These are phyloP conservation scores for Durio zibethinus DNA, from an alignment of 345 rosid species.

Conservation along the genomic window DNA sequence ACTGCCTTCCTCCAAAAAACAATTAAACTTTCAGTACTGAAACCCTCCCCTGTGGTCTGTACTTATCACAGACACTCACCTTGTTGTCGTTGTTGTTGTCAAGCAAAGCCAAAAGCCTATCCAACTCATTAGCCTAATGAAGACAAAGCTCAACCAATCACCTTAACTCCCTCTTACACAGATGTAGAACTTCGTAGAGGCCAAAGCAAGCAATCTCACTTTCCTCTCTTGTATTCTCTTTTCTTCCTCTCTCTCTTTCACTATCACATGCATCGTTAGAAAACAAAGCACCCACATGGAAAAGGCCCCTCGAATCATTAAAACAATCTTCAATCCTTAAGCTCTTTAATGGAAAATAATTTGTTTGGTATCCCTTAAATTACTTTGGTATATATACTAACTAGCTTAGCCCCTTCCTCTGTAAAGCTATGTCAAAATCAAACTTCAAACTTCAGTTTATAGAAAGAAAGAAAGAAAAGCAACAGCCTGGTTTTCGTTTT, in stretches of 20 bases:
- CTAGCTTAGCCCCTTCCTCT: not conserved
- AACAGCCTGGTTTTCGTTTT: not conserved
- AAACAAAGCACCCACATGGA: not conserved
- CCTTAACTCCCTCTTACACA: slow-evolving; percentile 3
- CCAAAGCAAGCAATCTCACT: slow-evolving; percentile 16
- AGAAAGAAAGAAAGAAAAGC: not conserved
- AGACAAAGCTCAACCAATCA: not conserved
- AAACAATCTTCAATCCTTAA: not conserved
- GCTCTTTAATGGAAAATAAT: not conserved
- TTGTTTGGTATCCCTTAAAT: slow-evolving; percentile 7
- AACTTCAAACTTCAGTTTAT: slow-evolving; percentile 16
- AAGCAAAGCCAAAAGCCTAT: not conserved
- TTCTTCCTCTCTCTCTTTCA: not conserved
- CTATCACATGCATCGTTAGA: slow-evolving; percentile 8
- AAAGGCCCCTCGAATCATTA: slow-evolving; percentile 5
- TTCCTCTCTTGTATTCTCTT: not conserved
- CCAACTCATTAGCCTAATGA: not conserved
- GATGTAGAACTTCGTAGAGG: slow-evolving; percentile 10
- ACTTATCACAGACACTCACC: not conserved
- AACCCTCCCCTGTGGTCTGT: not conserved
- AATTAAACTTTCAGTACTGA: not conserved
- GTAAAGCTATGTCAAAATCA: not conserved
- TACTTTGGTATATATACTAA: not conserved
- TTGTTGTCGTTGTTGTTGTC: not conserved
- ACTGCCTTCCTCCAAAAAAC: slow-evolving; percentile 1